A percentile compares a stretch with the other conserved stretches of the same genome.
Evolutionary conservation across 148 eudicot species (phyloP).

Genomic region (Vaccinium macrocarpon): DNA sequence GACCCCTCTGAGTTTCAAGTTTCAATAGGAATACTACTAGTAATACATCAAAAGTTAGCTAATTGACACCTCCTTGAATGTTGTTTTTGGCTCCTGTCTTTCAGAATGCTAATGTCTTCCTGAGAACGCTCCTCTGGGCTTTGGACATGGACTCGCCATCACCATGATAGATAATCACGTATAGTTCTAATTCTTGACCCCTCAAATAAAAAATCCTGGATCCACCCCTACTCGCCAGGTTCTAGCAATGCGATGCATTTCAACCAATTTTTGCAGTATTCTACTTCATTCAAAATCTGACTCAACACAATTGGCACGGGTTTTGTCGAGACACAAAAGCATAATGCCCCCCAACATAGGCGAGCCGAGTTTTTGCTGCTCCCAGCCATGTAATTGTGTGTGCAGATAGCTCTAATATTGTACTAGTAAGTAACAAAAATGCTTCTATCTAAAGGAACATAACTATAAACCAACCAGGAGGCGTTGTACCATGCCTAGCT

Average conservation of each 20-base stretch:
- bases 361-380: neutral
- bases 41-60: too few relatives aligned
- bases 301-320: neutral
- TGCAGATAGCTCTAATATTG: neutral
- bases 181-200: too few relatives aligned
- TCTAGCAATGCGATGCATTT: constrained; percentile 2
- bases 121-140: too few relatives aligned
- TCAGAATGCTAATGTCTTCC: too few relatives aligned
- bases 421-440: neutral
- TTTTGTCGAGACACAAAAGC: neutral
- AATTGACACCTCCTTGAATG: too few relatives aligned
- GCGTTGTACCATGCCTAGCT: neutral
- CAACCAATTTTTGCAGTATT: neutral
- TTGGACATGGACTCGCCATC: too few relatives aligned
- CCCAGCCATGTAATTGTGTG: neutral
- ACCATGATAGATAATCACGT: too few relatives aligned
- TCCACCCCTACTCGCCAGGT: too few relatives aligned
- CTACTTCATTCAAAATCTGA: neutral
- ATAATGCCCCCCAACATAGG: neutral
- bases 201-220: too few relatives aligned
- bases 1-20: too few relatives aligned
- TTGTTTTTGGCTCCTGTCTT: too few relatives aligned
- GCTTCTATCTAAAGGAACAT: neutral
- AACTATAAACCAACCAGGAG: neutral
- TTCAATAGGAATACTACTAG: too few relatives aligned